Base-by-base conservation (phyloP, 2,329 filamentous ascomycete genomes). In the Microcyclosporella mali region DNA sequence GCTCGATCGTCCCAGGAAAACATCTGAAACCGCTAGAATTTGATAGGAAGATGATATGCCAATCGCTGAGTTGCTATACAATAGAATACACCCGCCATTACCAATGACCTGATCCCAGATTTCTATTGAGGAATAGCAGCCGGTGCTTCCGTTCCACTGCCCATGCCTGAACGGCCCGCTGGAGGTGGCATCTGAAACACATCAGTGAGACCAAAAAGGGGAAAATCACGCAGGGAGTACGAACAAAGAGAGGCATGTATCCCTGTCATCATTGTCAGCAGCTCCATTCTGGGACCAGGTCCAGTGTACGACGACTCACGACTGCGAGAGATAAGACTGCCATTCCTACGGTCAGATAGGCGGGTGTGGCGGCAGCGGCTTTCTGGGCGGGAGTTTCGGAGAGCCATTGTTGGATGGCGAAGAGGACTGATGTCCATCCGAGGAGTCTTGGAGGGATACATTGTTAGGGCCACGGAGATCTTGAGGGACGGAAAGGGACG, bases 331-430 rank as follows among this genome's bases (percentile, higher is more conserved):
- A 69, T 65, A 73, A 66, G 46, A 68, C 61, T 15, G 85, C 80
- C 85, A 94, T 92, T 65, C 81, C 76, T 43, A 92, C 80, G 43
- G 81, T 81, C 66, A 92, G 82, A 62, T 79, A 81, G 40, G 73
- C 78, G 2, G 89, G 88, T 4, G 86, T 89, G 34, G 73, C 69
- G 18, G 78, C 68, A 46, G 69, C 81, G 64, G 79, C 82, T 66
- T 73, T 77, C 44, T 78, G 66, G 46, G 83, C 80, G 56, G 81
- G 75, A 57, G 81, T 83, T 73, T 88, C 84, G 51, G 81, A 81
- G 36, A 88, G 75, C 84, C 84, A 90, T 63, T 72, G 81, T 70
- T 89, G 82, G 41, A 88, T 65, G 52, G 83, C 78, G 64, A 87
- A 82, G 47, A 88, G 75, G 27, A 89, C 79, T 31, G 85, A 77